These are phyloP conservation scores for Crithidia bombi DNA, from an alignment of 208 protist species.

Conservation along the genomic window DNA sequence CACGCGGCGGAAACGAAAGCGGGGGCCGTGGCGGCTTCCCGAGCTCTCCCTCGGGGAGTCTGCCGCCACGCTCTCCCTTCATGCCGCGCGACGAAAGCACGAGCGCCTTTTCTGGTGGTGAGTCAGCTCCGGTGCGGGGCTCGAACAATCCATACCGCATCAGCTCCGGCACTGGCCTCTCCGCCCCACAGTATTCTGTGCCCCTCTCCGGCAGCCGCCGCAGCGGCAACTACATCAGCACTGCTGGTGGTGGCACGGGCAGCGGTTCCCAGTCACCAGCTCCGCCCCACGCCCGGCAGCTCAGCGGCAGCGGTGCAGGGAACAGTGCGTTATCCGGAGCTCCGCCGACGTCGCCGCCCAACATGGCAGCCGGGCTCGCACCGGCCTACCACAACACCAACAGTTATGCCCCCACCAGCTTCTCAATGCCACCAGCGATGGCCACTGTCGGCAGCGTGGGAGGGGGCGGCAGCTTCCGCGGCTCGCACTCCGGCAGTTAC, in stretches of 20 bases:
- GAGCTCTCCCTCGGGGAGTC: conserved; percentile 25
- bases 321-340: background rate
- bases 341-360: background rate
- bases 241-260: background rate
- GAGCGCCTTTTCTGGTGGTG: conserved; percentile 14
- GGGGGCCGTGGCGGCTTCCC: conserved; percentile 26
- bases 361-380: background rate
- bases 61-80: conserved; percentile 35
- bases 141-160: conserved; percentile 42
- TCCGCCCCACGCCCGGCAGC: conserved; percentile 8
- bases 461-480: conserved; percentile 11
- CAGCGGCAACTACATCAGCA: background rate
- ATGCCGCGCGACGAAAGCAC: conserved; percentile 23
- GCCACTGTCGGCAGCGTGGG: background rate
- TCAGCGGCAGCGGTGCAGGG: background rate
- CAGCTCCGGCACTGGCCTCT: conserved; percentile 11
- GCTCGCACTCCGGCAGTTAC: conserved; percentile 25
- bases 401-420: conserved; percentile 46
- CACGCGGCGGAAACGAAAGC: conserved; percentile 23
- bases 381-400: conserved; percentile 16
- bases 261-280: conserved; percentile 22
- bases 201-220: conserved; percentile 23
- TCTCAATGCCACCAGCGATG: conserved; percentile 36
- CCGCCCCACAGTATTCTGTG: conserved; percentile 22
- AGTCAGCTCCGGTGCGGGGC: conserved; percentile 18